Evolutionary conservation across 2,329 filamentous ascomycete species (phyloP), one percentile per base, ranked within the genome.

Genomic region (Talaromyces sp.): DNA sequence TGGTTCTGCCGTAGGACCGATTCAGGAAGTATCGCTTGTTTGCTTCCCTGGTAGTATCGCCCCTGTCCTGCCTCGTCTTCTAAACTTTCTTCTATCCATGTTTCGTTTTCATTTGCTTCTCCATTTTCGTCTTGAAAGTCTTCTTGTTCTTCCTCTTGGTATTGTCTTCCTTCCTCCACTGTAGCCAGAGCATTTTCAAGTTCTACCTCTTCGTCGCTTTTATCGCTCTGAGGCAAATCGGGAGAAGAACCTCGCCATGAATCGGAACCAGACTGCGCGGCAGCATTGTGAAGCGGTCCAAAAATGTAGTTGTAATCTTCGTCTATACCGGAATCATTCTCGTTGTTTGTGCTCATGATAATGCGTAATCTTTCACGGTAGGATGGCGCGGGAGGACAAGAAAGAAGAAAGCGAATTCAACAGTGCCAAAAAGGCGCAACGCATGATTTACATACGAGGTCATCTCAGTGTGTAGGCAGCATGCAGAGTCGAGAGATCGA

Each of bases 311-410:
- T 50, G 32, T 54, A 41, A 11, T 51, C 58, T 26, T 46, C 43
- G 38, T 61, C 51, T 53, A 56, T 26, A 26, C 38, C 10, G 21
- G 54, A 41, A 55, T 55, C 31, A 62, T 55, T 38, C n/a, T 58
- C 55, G 41, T 56, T 81, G 74, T 62, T 71, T 80, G 66, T 81
- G 82, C 31, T 58, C 43, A 56, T 57, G 29, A 54, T 55, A 49
- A 50, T 57, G 53, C 38, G 32, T 21, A 29, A 24, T 43, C 9
- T 38, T 38, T 38, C 35, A n/a, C 7, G n/a, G 54, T 24, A 32
- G n/a, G 29, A 49, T 32, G 27, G 24, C 55, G 29, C 19, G 10
- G 27, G 41, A 50, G 29, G 29, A n/a, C 7, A 17, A 43, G 38
- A 14, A 27, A 32, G 19, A 29, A 58, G 21, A 29, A 52, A 9